Base-by-base conservation (phyloP, 768 basidiomycete genomes). In the Kwoniella mangroviensis region DNA sequence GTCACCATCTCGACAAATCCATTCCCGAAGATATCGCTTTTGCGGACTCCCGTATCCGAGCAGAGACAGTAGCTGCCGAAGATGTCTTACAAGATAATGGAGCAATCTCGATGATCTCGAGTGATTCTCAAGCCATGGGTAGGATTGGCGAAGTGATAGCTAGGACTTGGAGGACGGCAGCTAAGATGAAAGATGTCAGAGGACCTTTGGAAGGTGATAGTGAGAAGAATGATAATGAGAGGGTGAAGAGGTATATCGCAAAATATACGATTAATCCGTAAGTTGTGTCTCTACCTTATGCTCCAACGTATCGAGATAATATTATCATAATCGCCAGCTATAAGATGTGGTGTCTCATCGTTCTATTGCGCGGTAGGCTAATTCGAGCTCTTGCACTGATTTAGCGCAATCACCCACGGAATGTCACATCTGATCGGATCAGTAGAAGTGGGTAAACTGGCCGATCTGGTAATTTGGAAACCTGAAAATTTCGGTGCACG, bases 181-280 rank as follows among this genome's bases (percentile, higher is more conserved):
- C 91, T 83, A 99, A 99, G 86, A 90, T 99, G 91, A 87, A 88
- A 65, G 88, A 90, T 56, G 85, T 91, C 70, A 85, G 87, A 28
- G 97, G 97, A 0, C 90, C 93, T 4, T 85, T 98, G 56, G 85
- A 93, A 40, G 92, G 92, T 6, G 94, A 98, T 81, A 75, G 70
- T 12, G 87, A 88, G 10, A 88, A 87, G 3, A 87, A 83, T 65
- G 94, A 97, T 83, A 99, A 98, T 80, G 89, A 86, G 10, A 87
- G 97, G 17, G 96, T 98, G 63, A 98, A 97, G 86, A 87, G 95
- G 70, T 98, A 98, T 83, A 86, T 98, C 26, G 88, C 95, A 17
- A 99, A 98, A 82, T 98, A 98, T 84, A 98, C 97, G 15, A 89
- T 98, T 81, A 98, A 99, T 80, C 94, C 96, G 93, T 96, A 74